These are phyloP conservation scores for Debaryomyces castellii DNA, from an alignment of 805 yeast species.

Conservation along the genomic window DNA sequence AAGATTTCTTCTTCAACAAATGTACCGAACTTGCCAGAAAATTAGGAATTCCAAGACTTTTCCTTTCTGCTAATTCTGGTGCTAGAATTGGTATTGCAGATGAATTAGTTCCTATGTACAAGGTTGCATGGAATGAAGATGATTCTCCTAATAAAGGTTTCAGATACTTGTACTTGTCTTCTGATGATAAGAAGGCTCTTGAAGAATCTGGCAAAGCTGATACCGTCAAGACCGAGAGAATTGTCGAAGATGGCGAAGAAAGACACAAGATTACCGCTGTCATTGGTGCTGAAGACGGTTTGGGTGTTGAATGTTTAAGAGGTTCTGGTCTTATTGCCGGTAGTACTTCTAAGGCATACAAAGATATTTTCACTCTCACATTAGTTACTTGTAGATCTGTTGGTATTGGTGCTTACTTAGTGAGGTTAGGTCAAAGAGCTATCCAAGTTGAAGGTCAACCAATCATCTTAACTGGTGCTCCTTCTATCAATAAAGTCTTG, in stretches of 20 bases:
- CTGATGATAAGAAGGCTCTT: slow-evolving; percentile 59
- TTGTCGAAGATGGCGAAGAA: slow-evolving; percentile 82
- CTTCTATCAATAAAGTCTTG: slow-evolving; percentile 92
- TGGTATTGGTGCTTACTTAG: slow-evolving; percentile 99
- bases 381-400: slow-evolving; percentile 99
- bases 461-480: slow-evolving; percentile 97
- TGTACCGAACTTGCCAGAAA: slow-evolving; percentile 90
- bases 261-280: slow-evolving; percentile 80
- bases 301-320: slow-evolving; percentile 97
- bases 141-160: slow-evolving; percentile 81
- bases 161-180: slow-evolving; percentile 77
- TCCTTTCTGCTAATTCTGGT: slow-evolving; percentile 97
- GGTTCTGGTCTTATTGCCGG: slow-evolving; percentile 99
- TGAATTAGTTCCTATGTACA: slow-evolving; percentile 83
- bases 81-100: slow-evolving; percentile 99
- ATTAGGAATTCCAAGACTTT: slow-evolving; percentile 91
- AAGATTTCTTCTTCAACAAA: slow-evolving; percentile 86
- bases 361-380: slow-evolving; percentile 96
- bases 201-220: slow-evolving; percentile 59
- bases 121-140: slow-evolving; percentile 90
- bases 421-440: slow-evolving; percentile 97
- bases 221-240: slow-evolving; percentile 69
- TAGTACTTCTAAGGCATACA: slow-evolving; percentile 95
- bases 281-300: slow-evolving; percentile 92
- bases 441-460: slow-evolving; percentile 99